Percentiles rank a stretch among this genome's conserved stretches.
Evolutionary conservation across 495 filamentous ascomycete genomes (phyloP).

Genomic region (Aspergillus olivimuriae): DNA sequence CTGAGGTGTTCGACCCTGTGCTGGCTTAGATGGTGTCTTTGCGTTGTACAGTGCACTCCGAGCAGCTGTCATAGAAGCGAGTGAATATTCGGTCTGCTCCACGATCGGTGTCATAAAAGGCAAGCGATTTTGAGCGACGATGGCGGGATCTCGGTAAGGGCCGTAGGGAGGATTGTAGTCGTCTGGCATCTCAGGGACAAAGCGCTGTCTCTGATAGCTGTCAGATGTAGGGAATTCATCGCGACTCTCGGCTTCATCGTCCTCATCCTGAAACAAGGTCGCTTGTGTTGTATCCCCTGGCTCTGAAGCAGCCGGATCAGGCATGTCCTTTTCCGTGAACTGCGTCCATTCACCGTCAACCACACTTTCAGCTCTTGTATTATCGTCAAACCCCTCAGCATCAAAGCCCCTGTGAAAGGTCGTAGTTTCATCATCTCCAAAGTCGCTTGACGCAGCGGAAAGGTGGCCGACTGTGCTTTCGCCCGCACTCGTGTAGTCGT

Average conservation of each 20-base stretch:
- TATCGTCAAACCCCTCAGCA: constrained; percentile 43
- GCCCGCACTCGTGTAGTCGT: constrained; percentile 73
- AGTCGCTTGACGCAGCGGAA: constrained; percentile 57
- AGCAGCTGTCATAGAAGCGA: constrained; percentile 55
- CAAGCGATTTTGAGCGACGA: constrained; percentile 76
- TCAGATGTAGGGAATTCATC: constrained; percentile 16
- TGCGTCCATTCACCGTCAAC: constrained; percentile 74
- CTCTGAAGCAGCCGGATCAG: constrained; percentile 28
- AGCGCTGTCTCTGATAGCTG: constrained; percentile 38
- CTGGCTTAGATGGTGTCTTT: constrained; percentile 67
- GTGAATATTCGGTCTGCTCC: constrained; percentile 83
- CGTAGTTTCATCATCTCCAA: constrained; percentile 53
- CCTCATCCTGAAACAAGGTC: constrained; percentile 25
- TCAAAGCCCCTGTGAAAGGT: constrained; percentile 38
- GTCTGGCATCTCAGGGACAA: constrained; percentile 70
- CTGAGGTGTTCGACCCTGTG: constrained; percentile 20
- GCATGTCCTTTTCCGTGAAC: constrained; percentile 71
- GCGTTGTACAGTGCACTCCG: constrained; percentile 51
- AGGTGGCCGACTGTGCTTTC: constrained; percentile 77
- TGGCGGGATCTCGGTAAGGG: constrained; percentile 68
- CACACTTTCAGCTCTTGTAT: constrained; percentile 49
- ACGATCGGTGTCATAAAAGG: constrained; percentile 99
- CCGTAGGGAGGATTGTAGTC: constrained; percentile 71
- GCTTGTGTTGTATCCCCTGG: constrained; percentile 19
- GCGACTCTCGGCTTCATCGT: constrained; percentile 19